Base-by-base conservation (phyloP, 805 yeast genomes). In the Cephaloascus fragrans region DNA sequence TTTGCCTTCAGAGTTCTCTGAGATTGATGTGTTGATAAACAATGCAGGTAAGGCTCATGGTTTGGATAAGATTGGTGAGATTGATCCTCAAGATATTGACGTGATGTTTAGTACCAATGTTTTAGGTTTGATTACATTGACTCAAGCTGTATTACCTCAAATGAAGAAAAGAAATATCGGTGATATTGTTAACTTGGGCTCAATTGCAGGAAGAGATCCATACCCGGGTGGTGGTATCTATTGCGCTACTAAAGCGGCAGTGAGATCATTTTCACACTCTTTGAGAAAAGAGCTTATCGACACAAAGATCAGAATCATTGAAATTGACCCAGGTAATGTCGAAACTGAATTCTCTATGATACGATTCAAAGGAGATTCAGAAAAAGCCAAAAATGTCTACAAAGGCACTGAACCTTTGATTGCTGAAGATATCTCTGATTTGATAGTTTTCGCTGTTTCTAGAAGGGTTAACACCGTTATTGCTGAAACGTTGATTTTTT, bases 11-110 rank as follows among this genome's bases (percentile, higher is more conserved):
- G 66, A 59, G 10, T 62, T 61, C 37, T 47, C 62, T 18, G 60
- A 60, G 38, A 56, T 63, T 35, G 68, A 62, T 44, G 59, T 62
- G 5, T 53, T 63, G 42, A 45, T 63, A 35, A 63, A 63, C 39
- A 63, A 63, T 42, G 64, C 67, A 12, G 69, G 69, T 12, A 62
- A 61, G 44, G 68, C 68, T 2, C 51, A 61, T 39, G 69, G 69
- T 8, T 44, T 42, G 31, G 57, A 47, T 18, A 35, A 39, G 10
- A 66, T 62, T 12, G 68, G 67, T 9, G 55, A 50, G 15, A 50
- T 62, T 26, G 33, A 43, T 9, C 48, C 53, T 18, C 56, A 49
- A 9, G 67, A 63, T 39, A 44, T 62, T 33, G 45, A 47, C 16
- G 66, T 61, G 8, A 62, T 62, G 69, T 45, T 62, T 39, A 54